phyloP scores from a whole-genome alignment of 345 rosid genomes.

The Lepidium aucheri region DNA sequence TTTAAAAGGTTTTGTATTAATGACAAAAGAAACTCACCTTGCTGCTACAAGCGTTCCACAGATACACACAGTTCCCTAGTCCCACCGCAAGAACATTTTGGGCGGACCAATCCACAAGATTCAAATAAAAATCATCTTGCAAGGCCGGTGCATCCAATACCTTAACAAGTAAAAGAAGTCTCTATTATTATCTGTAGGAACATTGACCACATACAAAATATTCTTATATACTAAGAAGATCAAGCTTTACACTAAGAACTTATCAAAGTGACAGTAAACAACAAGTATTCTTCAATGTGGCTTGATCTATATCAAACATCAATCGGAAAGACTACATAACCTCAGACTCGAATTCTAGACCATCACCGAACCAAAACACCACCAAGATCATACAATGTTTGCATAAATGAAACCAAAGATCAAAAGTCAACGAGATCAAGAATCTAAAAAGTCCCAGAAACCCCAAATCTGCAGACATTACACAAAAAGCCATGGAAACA shows the following conservation, averaged over 20 bases:
- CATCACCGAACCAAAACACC: not conserved
- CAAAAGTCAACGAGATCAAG: not conserved
- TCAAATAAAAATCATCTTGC: slow-evolving; percentile 97
- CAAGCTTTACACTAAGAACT: not conserved
- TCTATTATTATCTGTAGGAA: slow-evolving; percentile 5
- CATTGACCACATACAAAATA: not conserved
- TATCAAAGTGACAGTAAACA: not conserved
- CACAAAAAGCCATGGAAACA: not conserved
- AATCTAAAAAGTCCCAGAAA: not conserved
- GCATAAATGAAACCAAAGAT: not conserved
- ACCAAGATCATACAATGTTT: slow-evolving; percentile 5
- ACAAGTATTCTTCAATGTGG: not conserved
- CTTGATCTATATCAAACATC: not conserved
- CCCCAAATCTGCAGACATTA: slow-evolving; percentile 16
- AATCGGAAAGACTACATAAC: not conserved
- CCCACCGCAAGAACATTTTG: slow-evolving; percentile 94
- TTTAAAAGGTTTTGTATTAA: not conserved
- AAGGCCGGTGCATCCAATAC: slow-evolving; percentile 94
- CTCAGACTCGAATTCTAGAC: slow-evolving; percentile 1
- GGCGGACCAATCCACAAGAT: slow-evolving; percentile 92
- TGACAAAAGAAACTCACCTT: slow-evolving; percentile 47
- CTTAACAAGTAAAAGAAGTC: slow-evolving; percentile 32
- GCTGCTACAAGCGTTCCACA: slow-evolving; percentile 99
- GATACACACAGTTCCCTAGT: slow-evolving; percentile 81
- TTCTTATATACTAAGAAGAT: not conserved